These are phyloP conservation scores for Kluyveromyces starmeri DNA, from an alignment of 805 yeast species.

Conservation along the genomic window DNA sequence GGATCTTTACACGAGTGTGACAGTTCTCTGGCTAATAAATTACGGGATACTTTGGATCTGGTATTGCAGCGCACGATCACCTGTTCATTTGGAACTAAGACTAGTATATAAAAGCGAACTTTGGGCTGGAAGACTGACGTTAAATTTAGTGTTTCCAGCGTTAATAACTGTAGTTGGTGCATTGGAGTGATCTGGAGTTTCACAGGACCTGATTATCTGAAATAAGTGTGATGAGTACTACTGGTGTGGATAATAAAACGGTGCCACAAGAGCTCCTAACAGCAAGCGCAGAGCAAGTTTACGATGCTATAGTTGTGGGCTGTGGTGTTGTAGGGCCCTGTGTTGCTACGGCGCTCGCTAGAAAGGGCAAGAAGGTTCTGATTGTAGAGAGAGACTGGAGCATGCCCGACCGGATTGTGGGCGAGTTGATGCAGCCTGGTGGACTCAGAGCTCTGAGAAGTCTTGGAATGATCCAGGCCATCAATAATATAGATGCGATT, in stretches of 20 bases:
- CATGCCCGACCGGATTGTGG: constrained; percentile 93
- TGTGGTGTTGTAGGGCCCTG: constrained; percentile 98
- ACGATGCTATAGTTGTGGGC: constrained; percentile 88
- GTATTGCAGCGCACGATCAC: too few relatives aligned
- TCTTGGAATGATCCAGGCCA: constrained; percentile 67
- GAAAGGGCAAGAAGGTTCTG: constrained; percentile 77
- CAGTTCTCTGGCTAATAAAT: too few relatives aligned
- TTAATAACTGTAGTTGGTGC: too few relatives aligned
- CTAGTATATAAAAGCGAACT: too few relatives aligned
- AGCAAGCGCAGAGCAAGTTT: constrained; percentile 30
- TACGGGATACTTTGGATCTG: too few relatives aligned
- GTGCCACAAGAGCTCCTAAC: constrained; percentile 16
- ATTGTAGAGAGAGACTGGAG: constrained; percentile 80
- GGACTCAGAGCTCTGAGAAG: constrained; percentile 81
- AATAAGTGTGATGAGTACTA: too few relatives aligned
- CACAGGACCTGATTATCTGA: too few relatives aligned
- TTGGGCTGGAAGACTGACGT: too few relatives aligned
- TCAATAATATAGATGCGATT: constrained; percentile 49
- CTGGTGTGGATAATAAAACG: constrained; percentile 4
- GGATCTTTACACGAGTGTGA: too few relatives aligned
- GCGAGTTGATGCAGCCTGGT: constrained; percentile 94
- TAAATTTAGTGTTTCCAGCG: too few relatives aligned
- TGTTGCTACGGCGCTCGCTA: constrained; percentile 79
- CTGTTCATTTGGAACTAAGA: too few relatives aligned
- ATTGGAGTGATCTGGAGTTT: too few relatives aligned